Evolutionary conservation across 441 rosid genomes (phyloP).

Genomic region (Pelargonium fulgidum): DNA sequence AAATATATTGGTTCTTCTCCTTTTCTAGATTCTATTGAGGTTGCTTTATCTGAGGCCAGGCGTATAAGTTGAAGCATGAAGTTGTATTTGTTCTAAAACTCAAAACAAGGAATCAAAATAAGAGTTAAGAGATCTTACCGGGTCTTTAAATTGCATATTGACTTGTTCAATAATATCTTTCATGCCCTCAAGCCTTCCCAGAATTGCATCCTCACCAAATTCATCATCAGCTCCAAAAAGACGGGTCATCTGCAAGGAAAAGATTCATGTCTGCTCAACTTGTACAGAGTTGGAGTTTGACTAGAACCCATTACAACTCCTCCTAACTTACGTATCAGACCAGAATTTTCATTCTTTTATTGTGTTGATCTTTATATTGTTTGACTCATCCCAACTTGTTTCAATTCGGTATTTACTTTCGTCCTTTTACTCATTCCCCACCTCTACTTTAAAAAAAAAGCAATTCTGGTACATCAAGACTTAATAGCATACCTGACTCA

Average conservation of each 20-base stretch:
- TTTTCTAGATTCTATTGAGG: background rate
- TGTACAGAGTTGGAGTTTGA: too few relatives aligned
- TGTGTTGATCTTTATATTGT: too few relatives aligned
- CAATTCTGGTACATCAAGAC: background rate
- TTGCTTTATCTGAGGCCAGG: background rate
- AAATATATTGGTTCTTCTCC: background rate
- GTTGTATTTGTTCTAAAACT: background rate
- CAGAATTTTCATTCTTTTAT: too few relatives aligned
- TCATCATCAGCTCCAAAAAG: conserved; percentile 79
- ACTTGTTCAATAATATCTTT: conserved; percentile 96
- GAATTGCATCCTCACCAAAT: conserved; percentile 90
- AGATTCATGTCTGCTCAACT: conserved; percentile 11
- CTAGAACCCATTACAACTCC: too few relatives aligned
- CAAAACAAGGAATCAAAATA: background rate
- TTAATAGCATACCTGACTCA: conserved; percentile 62
- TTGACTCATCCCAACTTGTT: too few relatives aligned
- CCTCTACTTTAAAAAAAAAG: too few relatives aligned
- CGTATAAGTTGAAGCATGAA: background rate
- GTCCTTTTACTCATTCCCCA: too few relatives aligned
- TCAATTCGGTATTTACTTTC: too few relatives aligned
- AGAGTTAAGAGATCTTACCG: conserved; percentile 41
- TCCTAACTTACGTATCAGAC: too few relatives aligned
- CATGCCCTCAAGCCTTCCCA: conserved; percentile 98
- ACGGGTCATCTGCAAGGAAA: conserved; percentile 63
- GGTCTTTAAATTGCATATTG: conserved; percentile 89